phyloP scores from a whole-genome alignment of 176 grass and related monocot genomes.

The Triticum timopheevii region DNA sequence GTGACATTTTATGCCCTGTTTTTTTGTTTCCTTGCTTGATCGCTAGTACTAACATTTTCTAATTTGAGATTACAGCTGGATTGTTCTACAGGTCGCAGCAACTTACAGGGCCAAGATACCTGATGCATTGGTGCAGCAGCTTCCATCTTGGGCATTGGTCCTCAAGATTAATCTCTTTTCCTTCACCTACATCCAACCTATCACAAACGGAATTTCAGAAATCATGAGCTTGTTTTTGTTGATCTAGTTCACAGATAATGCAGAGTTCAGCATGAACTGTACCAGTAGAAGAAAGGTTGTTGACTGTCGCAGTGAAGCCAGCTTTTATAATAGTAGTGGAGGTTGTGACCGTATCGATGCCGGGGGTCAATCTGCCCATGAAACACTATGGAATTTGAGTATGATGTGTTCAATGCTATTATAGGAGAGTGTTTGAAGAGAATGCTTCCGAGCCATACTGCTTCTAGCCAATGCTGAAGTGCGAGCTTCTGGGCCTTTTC shows the following conservation, averaged over 20 bases:
- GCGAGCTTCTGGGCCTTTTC: slow-evolving; percentile 91
- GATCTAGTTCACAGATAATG: slow-evolving; percentile 12
- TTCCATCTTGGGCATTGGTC: slow-evolving; percentile 69
- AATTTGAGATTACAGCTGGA: slow-evolving; percentile 7
- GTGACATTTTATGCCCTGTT: not conserved
- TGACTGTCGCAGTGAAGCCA: slow-evolving; percentile 83
- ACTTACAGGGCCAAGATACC: slow-evolving; percentile 95
- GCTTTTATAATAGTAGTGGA: slow-evolving; percentile 82
- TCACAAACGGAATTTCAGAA: slow-evolving; percentile 20
- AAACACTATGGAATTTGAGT: slow-evolving; percentile 16
- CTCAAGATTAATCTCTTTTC: slow-evolving; percentile 73
- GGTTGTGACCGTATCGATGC: slow-evolving; percentile 93
- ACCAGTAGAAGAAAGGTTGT: slow-evolving; percentile 99
- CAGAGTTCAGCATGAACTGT: slow-evolving; percentile 20
- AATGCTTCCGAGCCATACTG: slow-evolving; percentile 45
- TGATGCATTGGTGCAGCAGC: slow-evolving; percentile 89
- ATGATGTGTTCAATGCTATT: not conserved
- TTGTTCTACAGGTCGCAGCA: not conserved
- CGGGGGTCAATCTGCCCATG: slow-evolving; percentile 78
- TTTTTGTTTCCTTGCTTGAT: not conserved
- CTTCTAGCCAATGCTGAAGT: slow-evolving; percentile 97
- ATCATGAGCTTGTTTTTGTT: slow-evolving; percentile 28
- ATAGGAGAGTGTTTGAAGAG: not conserved
- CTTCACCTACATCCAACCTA: slow-evolving; percentile 95
- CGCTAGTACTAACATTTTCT: not conserved